Evolutionary conservation across 75 land plant genomes (phyloP).

Genomic region (Isoetes taiwanensis): DNA sequence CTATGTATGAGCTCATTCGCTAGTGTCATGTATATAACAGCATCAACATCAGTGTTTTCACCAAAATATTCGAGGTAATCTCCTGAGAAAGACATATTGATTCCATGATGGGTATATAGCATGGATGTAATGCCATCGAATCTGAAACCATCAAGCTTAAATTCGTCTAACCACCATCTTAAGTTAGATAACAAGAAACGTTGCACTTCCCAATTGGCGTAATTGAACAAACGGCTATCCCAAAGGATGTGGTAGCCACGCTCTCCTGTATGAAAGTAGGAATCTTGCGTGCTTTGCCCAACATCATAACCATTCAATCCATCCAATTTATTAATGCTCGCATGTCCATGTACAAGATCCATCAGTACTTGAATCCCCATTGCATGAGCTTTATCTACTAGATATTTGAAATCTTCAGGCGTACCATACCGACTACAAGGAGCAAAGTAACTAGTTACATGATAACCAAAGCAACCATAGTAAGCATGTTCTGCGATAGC

Average conservation of each 20-base stretch:
- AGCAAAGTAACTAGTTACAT: slow-evolving; percentile 96
- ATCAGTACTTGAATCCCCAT: slow-evolving; percentile 72
- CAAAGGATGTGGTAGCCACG: slow-evolving; percentile 84
- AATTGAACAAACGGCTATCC: slow-evolving; percentile 95
- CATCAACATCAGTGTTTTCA: slow-evolving; percentile 78
- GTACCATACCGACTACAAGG: slow-evolving; percentile 88
- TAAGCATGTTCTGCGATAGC: slow-evolving; percentile 97
- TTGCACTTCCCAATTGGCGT: slow-evolving; percentile 93
- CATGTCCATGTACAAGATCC: slow-evolving; percentile 98
- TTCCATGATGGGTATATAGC: slow-evolving; percentile 95
- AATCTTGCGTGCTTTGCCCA: slow-evolving; percentile 69
- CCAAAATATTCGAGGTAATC: slow-evolving; percentile 81
- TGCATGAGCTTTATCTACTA: slow-evolving; percentile 88
- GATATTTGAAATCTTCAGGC: slow-evolving; percentile 89
- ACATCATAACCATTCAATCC: slow-evolving; percentile 95
- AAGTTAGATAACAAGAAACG: slow-evolving; percentile 91
- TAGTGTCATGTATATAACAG: slow-evolving; percentile 81
- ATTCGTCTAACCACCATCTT: slow-evolving; percentile 98
- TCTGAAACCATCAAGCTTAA: slow-evolving; percentile 88
- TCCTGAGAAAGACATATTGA: slow-evolving; percentile 77
- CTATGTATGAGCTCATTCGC: slow-evolving; percentile 71
- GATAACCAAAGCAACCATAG: slow-evolving; percentile 96
- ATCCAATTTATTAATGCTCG: slow-evolving; percentile 81
- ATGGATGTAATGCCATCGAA: slow-evolving; percentile 99
- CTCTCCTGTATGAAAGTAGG: slow-evolving; percentile 84